Evolutionary conservation across 495 filamentous ascomycete species (phyloP).

Genomic region (Thermochaetoides thermophila): DNA sequence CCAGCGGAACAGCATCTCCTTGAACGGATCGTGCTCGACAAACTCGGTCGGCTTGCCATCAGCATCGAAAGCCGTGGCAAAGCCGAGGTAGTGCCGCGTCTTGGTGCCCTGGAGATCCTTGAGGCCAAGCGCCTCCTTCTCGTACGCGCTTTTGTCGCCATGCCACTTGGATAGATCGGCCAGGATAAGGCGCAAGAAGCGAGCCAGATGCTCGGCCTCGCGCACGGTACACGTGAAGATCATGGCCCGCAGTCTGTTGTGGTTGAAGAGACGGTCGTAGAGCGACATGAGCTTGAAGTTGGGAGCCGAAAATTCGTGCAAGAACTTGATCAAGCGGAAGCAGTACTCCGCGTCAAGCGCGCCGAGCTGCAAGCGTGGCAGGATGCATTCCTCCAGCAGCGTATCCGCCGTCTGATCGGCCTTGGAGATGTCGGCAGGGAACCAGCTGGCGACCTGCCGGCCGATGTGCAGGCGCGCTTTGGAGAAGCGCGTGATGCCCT

Average conservation of each 20-base stretch:
- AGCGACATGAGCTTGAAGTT: conserved; percentile 79
- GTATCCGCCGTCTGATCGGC: conserved; percentile 53
- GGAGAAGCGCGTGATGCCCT: conserved; percentile 44
- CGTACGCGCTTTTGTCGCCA: conserved; percentile 55
- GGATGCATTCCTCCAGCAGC: conserved; percentile 76
- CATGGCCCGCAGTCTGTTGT: conserved; percentile 59
- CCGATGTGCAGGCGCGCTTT: conserved; percentile 48
- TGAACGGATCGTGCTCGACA: conserved; percentile 73
- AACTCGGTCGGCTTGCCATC: conserved; percentile 51
- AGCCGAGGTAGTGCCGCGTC: conserved; percentile 27
- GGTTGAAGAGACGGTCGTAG: conserved; percentile 69
- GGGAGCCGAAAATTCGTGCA: conserved; percentile 66
- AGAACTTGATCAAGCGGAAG: conserved; percentile 68
- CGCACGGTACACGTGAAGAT: conserved; percentile 79
- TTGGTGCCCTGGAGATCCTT: conserved; percentile 24
- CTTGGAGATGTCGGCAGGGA: conserved; percentile 44
- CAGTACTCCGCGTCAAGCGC: conserved; percentile 75
- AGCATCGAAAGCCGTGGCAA: conserved; percentile 46
- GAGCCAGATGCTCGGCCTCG: conserved; percentile 81
- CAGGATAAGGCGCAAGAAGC: conserved; percentile 70
- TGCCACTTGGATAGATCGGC: conserved; percentile 75
- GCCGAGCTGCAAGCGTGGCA: conserved; percentile 74
- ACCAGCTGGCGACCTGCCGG: conserved; percentile 72
- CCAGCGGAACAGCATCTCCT: conserved; percentile 76
- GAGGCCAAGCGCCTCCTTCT: conserved; percentile 54